Conservation (phyloP, 108 stramenopile genomes). For the Seminavis robusta region DNA sequence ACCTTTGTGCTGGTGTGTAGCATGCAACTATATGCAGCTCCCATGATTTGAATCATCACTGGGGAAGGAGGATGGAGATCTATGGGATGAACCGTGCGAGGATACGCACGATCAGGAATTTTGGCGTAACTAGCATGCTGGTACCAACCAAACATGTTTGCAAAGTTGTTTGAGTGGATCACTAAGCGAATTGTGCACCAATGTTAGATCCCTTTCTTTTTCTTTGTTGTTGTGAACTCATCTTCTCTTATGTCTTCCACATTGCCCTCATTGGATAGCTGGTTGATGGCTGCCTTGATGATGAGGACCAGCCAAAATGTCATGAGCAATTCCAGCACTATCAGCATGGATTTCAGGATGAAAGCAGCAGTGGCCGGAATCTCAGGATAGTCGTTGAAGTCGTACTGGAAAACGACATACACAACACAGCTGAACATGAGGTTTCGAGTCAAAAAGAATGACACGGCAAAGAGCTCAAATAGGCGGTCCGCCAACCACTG, state of each 20-base stretch:
- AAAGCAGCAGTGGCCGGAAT: not conserved
- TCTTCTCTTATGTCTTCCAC: constrained; percentile 38
- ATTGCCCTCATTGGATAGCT: constrained; percentile 19
- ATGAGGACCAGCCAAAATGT: constrained; percentile 46
- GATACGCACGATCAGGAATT: too few species aligned
- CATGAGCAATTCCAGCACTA: constrained; percentile 30
- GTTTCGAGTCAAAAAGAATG: constrained; percentile 38
- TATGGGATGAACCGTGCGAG: too few species aligned
- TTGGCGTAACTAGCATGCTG: too few species aligned
- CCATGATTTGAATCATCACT: too few species aligned
- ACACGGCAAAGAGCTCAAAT: constrained; percentile 42
- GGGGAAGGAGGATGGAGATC: too few species aligned
- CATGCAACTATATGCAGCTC: too few species aligned
- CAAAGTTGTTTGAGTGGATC: too few species aligned
- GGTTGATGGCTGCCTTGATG: constrained; percentile 21
- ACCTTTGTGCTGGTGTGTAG: too few species aligned
- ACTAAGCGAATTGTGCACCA: too few species aligned
- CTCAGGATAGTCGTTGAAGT: not conserved
- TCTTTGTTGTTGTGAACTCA: not conserved
- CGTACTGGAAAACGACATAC: constrained; percentile 16
- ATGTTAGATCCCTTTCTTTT: not conserved
- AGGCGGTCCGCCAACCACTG: constrained; percentile 36
- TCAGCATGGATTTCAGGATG: constrained; percentile 11
- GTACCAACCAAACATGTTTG: too few species aligned
- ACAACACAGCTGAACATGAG: constrained; percentile 36